Evolutionary conservation across 352 stramenopile genomes (phyloP), one percentile per base, ranked within the genome.

Genomic region (Aphanomyces euteiches): DNA sequence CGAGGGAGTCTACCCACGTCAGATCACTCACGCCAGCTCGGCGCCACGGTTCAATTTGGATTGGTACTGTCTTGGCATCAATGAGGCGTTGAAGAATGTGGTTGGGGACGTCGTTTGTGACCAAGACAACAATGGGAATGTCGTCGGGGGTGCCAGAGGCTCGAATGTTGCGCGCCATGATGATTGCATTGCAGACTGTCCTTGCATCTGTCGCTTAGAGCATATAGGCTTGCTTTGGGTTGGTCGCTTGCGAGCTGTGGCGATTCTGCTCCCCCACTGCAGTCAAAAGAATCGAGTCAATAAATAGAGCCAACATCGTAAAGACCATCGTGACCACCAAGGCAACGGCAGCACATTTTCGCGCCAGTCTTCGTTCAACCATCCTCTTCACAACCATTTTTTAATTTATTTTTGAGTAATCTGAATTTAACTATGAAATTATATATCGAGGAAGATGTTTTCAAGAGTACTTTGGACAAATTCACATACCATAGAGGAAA

Each of bases 121-220:
- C 66, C 37, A 80, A 58, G 1, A 78, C 43, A 38, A 78, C 75
- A 38, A 80, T 36, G 15, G 75, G 68, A 53, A 78, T 77, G 17
- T 8, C 28, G 7, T n/a, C 4, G 21, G 60, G 60, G 3, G 60
- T 68, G 7, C 60, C 60, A 10, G 43, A 19, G 10, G 8, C 19
- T 7, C 60, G 60, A 5, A 69, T 43, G n/a, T 77, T 72, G 0
- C 43, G 39, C 13, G 67, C 38, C 45, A 80, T 76, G 59, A 78
- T 56, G 7, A 80, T 59, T 5, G 70, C 69, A 3, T 73, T 59
- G 40, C 75, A 80, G 15, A 69, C 75, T 63, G 77, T 76, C 17
- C 41, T 67, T 19, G 73, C 57, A 19, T 64, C 67, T 3, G 73
- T 80, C 17, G 73, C 60, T 59, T 80, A 80, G 43, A 79, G 72